These are phyloP conservation scores for Solanum clarkiae DNA, from an alignment of 257 asterid species.

Conservation along the genomic window DNA sequence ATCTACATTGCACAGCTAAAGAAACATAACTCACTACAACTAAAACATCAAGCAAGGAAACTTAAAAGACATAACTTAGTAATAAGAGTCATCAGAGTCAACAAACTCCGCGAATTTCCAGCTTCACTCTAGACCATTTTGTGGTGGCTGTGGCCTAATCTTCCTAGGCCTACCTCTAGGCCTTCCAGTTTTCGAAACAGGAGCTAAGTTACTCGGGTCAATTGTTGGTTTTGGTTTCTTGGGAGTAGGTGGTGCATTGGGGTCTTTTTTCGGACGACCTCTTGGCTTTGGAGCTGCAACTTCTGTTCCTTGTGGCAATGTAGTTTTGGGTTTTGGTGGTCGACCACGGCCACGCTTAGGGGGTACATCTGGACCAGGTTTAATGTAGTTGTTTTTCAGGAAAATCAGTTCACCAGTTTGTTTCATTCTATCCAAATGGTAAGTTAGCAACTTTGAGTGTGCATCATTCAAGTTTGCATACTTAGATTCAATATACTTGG, in stretches of 20 bases:
- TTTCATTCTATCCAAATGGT: slow-evolving; percentile 45
- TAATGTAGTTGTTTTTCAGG: slow-evolving; percentile 62
- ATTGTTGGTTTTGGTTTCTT: slow-evolving; percentile 50
- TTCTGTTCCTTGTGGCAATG: slow-evolving; percentile 19
- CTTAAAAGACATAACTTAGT: neutral
- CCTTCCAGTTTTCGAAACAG: slow-evolving; percentile 31
- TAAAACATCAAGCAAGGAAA: neutral
- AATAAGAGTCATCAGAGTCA: neutral
- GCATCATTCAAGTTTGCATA: slow-evolving; percentile 66
- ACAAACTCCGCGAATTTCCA: neutral
- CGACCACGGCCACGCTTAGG: slow-evolving; percentile 73
- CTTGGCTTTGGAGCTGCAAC: slow-evolving; percentile 42
- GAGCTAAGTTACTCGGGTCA: neutral
- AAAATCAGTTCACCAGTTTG: slow-evolving; percentile 60
- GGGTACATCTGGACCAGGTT: slow-evolving; percentile 52
- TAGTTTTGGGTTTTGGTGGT: slow-evolving; percentile 58
- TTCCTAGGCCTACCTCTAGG: slow-evolving; percentile 90
- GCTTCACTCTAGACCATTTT: slow-evolving; percentile 17
- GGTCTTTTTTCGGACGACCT: slow-evolving; percentile 75
- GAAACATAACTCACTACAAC: neutral
- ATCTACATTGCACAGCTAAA: neutral
- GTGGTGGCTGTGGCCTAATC: slow-evolving; percentile 41
- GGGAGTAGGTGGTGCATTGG: slow-evolving; percentile 56
- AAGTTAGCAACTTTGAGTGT: slow-evolving; percentile 47
- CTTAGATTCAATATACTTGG: slow-evolving; percentile 62